Conservation (phyloP, 2,329 filamentous ascomycete genomes). For the Sporothrix protearum region DNA sequence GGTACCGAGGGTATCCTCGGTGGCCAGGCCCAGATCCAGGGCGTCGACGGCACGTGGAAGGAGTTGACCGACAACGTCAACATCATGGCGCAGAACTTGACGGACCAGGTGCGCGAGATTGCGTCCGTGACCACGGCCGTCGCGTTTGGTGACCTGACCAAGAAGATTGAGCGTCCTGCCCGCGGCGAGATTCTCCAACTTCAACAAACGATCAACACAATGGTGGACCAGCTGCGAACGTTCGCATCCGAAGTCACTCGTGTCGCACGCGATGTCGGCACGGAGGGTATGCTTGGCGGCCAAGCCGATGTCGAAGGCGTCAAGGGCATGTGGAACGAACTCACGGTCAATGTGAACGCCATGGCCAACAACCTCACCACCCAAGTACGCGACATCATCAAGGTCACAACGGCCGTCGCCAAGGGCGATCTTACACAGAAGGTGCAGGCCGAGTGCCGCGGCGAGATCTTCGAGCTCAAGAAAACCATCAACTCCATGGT, state of each 20-base stretch:
- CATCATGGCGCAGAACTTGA: slow-evolving; percentile 79
- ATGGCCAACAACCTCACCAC: slow-evolving; percentile 86
- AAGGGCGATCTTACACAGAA: slow-evolving; percentile 94
- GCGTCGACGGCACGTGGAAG: slow-evolving; percentile 96
- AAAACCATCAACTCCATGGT: slow-evolving; percentile 99
- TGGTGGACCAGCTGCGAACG: slow-evolving; percentile 80
- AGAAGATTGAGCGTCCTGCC: slow-evolving; percentile 78
- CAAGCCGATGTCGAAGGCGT: slow-evolving; percentile 81
- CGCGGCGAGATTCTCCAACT: slow-evolving; percentile 78
- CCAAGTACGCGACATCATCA: slow-evolving; percentile 92
- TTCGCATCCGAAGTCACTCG: slow-evolving; percentile 82
- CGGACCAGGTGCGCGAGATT: slow-evolving; percentile 80
- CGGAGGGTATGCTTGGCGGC: slow-evolving; percentile 76
- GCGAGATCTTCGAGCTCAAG: slow-evolving; percentile 91
- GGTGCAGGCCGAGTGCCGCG: slow-evolving; percentile 87
- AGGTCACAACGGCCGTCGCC: slow-evolving; percentile 67
- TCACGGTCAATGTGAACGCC: slow-evolving; percentile 81
- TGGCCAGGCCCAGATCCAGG: slow-evolving; percentile 88
- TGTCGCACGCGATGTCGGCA: slow-evolving; percentile 78
- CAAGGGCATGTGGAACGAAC: slow-evolving; percentile 83
- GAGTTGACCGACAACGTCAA: slow-evolving; percentile 90
- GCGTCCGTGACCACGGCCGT: slow-evolving; percentile 80
- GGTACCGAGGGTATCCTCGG: slow-evolving; percentile 92
- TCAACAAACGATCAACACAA: slow-evolving; percentile 84
- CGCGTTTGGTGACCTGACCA: slow-evolving; percentile 75